A percentile compares a stretch with the other conserved stretches of the same genome.
Conservation (phyloP, 306 rosid genomes). For the Luffa acutangula region DNA sequence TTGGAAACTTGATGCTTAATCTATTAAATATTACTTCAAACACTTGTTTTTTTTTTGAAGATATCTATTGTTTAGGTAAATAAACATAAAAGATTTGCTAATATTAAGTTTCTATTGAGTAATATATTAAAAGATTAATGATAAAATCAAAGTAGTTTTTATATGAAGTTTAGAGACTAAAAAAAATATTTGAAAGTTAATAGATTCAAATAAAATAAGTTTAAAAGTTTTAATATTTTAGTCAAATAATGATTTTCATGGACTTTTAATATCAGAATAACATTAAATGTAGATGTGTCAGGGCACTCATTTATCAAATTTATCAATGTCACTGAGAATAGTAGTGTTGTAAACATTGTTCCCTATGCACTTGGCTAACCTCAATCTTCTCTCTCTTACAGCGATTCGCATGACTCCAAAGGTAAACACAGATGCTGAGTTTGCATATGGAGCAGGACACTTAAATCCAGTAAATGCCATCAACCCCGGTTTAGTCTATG, state of each 20-base stretch:
- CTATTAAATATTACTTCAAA: background rate
- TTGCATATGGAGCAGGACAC: slow-evolving; percentile 20
- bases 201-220: too few species aligned
- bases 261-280: background rate
- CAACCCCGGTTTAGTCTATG: slow-evolving; percentile 25
- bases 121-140: background rate
- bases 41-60: background rate
- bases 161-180: background rate
- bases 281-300: background rate
- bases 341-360: background rate
- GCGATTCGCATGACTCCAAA: slow-evolving; percentile 15
- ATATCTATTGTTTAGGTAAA: too few species aligned
- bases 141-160: background rate
- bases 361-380: background rate
- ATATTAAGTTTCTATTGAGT: background rate
- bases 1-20: background rate
- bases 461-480: slow-evolving; percentile 16
- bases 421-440: slow-evolving; percentile 9
- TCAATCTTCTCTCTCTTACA: background rate
- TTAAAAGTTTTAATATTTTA: background rate
- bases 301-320: background rate
- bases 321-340: background rate
- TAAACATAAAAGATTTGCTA: background rate
- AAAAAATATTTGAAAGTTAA: background rate
- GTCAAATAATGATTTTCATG: background rate